A percentile compares a stretch with the other conserved stretches of the same genome.
Evolutionary conservation across 257 asterid species (phyloP).

Genomic region (Fraxinus excelsior): DNA sequence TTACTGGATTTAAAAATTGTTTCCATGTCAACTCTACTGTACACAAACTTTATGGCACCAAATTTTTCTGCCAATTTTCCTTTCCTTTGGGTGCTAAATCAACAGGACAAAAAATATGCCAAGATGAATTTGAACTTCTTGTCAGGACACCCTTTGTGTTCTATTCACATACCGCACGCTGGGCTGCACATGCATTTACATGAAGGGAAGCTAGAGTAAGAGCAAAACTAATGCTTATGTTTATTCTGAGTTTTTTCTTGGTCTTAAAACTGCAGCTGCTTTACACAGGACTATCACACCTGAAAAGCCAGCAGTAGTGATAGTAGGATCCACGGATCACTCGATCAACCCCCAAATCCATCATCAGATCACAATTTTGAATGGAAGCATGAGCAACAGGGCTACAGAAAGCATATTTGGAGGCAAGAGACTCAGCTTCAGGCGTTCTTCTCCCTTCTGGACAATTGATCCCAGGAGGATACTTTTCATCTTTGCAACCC

Average conservation of each 20-base stretch:
- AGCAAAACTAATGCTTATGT: constrained; percentile 7
- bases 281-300: constrained; percentile 60
- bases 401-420: constrained; percentile 42
- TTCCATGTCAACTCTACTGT: too few relatives aligned
- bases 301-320: constrained; percentile 55
- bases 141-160: background rate
- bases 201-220: constrained; percentile 5
- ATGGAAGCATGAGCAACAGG: constrained; percentile 28
- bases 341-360: constrained; percentile 44
- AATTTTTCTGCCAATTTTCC: too few relatives aligned
- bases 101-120: too few relatives aligned
- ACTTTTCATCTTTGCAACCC: constrained; percentile 76
- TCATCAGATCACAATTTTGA: constrained; percentile 72
- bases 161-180: constrained; percentile 6
- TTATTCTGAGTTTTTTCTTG: constrained; percentile 22
- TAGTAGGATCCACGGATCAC: constrained; percentile 56
- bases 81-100: too few relatives aligned
- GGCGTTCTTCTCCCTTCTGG: constrained; percentile 49
- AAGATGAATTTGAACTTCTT: too few relatives aligned
- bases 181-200: constrained; percentile 25
- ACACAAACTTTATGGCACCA: too few relatives aligned
- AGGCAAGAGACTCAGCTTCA: constrained; percentile 48
- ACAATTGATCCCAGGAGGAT: constrained; percentile 61
- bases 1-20: too few relatives aligned
- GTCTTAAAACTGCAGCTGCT: constrained; percentile 50